Evolutionary conservation across 1,139 yeast genomes (phyloP), one percentile per base, ranked within the genome.

Genomic region (Nakaseomyces nivariensis): DNA sequence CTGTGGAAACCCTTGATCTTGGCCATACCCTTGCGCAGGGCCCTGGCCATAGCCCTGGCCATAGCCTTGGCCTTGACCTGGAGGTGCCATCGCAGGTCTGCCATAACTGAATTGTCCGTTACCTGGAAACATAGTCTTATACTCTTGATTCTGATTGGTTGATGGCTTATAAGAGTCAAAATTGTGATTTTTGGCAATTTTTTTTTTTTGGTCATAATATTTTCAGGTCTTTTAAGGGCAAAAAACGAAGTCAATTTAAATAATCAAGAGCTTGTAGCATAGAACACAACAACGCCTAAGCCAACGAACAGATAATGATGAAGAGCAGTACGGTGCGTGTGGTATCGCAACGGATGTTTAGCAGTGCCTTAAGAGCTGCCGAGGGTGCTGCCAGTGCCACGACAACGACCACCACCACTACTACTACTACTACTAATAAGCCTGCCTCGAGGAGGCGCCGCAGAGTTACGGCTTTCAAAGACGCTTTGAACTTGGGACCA

Each of bases 401-500:
- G 22, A 17, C 22, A 17, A 17, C 22, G 22, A 17, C 22, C 22
- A 17, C 22, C 2, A 17, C 22, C 3, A 17, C 22, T 17, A 17
- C 22, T 17, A 3, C 1, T 17, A 17, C 22, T 17, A 17, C 22
- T 17, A 17, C 22, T 17, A 17, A 17, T 17, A 17, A 17, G 22
- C 22, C 22, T 17, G 22, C 22, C 22, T 17, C 22, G 31, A 31
- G 37, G 29, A 48, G 49, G 46, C 63, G 76, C 60, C 76, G 84
- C 63, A 71, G 79, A 56, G 67, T 73, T 37, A 83, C 94, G 1
- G 70, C 72, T 17, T 84, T 90, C 67, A 74, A 87, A 4, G 94
- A 87, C 60, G 72, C 75, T 49, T 71, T 90, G 53, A 86, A 82
- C 61, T 75, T 78, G 55, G 98, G 98, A 1, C 98, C 98, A 1